Conservation (phyloP, 1,139 yeast species). For the Debaryomyces sp. region DNA sequence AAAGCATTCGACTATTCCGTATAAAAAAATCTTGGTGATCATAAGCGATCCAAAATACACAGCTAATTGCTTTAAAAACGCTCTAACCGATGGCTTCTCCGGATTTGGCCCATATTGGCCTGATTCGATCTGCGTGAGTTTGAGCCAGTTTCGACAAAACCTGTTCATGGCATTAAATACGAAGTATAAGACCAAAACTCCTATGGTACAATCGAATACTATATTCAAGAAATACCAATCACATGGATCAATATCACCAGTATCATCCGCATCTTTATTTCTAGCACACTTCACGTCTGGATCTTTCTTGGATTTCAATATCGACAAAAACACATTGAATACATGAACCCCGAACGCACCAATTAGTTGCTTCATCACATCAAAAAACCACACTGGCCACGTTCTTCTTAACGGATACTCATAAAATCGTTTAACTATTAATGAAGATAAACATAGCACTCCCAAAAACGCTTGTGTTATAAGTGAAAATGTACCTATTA, state of each 20-base stretch:
- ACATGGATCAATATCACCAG: conserved; percentile 54
- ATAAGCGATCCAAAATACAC: conserved; percentile 68
- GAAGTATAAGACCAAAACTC: conserved; percentile 75
- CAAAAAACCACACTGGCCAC: conserved; percentile 87
- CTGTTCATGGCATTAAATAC: conserved; percentile 52
- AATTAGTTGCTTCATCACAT: conserved; percentile 83
- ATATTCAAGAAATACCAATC: conserved; percentile 92
- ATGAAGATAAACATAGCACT: conserved; percentile 68
- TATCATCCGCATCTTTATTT: conserved; percentile 14
- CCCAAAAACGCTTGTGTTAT: conserved; percentile 72
- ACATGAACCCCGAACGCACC: conserved; percentile 87
- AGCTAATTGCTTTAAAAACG: conserved; percentile 72
- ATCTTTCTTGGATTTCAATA: conserved; percentile 42
- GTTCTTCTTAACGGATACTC: conserved; percentile 83
- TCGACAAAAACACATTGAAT: conserved; percentile 73
- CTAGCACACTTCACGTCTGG: conserved; percentile 5
- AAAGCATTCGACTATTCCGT: conserved; percentile 42
- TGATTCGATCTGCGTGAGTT: conserved; percentile 61
- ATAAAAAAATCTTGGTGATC: conserved; percentile 60
- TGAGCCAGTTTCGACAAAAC: conserved; percentile 37
- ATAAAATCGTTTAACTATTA: conserved; percentile 72
- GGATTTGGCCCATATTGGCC: conserved; percentile 75
- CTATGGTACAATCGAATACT: conserved; percentile 91
- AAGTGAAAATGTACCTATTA: conserved; percentile 73
- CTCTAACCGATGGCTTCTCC: conserved; percentile 61